Base-by-base conservation (phyloP, 148 eudicot genomes). In the Cornus kousa region DNA sequence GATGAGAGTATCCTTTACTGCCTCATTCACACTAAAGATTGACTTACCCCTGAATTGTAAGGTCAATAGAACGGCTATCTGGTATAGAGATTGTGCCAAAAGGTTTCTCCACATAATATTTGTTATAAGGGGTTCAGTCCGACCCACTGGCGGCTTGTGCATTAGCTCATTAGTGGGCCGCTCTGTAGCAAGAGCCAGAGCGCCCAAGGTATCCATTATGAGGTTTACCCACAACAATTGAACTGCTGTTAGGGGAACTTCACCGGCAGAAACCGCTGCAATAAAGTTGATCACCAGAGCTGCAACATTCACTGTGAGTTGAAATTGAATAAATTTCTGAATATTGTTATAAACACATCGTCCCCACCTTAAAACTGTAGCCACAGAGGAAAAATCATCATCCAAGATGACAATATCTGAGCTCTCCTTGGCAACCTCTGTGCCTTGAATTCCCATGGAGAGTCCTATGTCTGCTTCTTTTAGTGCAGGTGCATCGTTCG, bases 391-490 rank as follows among this genome's bases (percentile, higher is more conserved):
- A 72, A 94, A 92, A 40, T 90, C 91, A 77, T 94, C 97, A 37
- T 94, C 92, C 24, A 90, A 84, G 40, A 92, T 94, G 82, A 94
- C 92, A 4, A 94, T 94, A 78, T 91, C 95, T 7, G 95, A 91
- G 88, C 98, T 93, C 82, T 91, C 91, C 74, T 94, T 94, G 10
- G 96, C 96, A n/a, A 90, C 96, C 80, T 94, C 96, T 0, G 98
- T 91, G 67, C 96, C 94, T 82, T 94, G 94, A 57, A 94, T 89
- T 37, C 98, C 98, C 96, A 94, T 91, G 22, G 97, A 88, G 78
- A 94, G 96, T 55, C 97, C 97, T 3, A 94, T 81, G 60, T 94
- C 98, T 17, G 98, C 98, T 88, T 94, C 98, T 82, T 90, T 94
- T 2, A 94, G 78, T 37, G 97, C 97, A 19, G 94, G 94, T 37